A percentile compares a stretch with the other conserved stretches of the same genome.
Evolutionary conservation across 2,329 filamentous ascomycete species (phyloP).

Genomic region (Didymella keratinophila): DNA sequence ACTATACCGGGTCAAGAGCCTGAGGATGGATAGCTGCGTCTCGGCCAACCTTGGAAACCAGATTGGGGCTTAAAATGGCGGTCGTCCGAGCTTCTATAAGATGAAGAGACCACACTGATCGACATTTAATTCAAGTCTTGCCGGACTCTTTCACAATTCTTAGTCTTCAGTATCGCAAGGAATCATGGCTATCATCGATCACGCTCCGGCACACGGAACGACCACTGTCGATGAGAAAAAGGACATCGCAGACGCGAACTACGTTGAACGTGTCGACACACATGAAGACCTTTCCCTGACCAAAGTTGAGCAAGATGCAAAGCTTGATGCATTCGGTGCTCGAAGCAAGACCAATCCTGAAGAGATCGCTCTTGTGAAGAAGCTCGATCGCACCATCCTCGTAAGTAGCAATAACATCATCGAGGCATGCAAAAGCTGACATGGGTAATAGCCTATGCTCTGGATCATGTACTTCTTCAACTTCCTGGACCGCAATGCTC

Average conservation of each 20-base stretch:
- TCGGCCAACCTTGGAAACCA: constrained; percentile 12
- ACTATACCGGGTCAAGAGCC: constrained; percentile 13
- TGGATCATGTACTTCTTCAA: constrained; percentile 55
- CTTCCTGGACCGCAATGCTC: constrained; percentile 67
- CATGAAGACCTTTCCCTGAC: constrained; percentile 14
- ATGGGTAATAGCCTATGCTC: constrained; percentile 45
- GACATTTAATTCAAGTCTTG: not conserved
- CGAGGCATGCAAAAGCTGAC: not conserved
- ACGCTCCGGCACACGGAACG: not conserved
- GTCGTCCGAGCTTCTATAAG: constrained; percentile 8
- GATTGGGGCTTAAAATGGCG: not conserved
- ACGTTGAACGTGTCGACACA: constrained; percentile 17
- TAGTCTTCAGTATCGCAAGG: not conserved
- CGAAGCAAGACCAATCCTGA: constrained; percentile 42
- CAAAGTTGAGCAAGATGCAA: constrained; percentile 26
- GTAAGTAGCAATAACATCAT: constrained; percentile 16
- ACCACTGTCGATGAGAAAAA: constrained; percentile 4
- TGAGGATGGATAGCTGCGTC: constrained; percentile 9
- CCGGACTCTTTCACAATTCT: not conserved
- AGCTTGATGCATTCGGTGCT: constrained; percentile 41
- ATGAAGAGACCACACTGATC: not conserved
- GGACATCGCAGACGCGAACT: not conserved
- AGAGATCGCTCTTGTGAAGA: constrained; percentile 45
- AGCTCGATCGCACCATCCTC: constrained; percentile 44
- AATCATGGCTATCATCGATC: constrained; percentile 2